Evolutionary conservation across 23 red algal species (phyloP).

Genomic region (Pyropia yezoensis): DNA sequence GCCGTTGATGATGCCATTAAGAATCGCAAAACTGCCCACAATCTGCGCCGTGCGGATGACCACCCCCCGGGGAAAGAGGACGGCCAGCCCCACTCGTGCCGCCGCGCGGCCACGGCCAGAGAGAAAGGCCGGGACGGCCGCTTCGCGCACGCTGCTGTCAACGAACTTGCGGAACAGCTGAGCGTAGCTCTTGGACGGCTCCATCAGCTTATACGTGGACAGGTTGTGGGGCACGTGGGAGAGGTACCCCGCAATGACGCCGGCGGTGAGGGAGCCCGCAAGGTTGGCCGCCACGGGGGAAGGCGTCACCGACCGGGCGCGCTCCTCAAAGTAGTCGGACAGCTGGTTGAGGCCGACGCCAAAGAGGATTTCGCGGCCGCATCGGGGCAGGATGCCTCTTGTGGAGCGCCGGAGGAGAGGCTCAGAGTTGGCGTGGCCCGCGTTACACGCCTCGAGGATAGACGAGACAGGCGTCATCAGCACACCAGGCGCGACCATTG

Average conservation of each 20-base stretch:
- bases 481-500: slow-evolving; percentile 50
- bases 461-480: slow-evolving; percentile 66
- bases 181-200: slow-evolving; percentile 36
- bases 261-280: slow-evolving; percentile 31
- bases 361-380: slow-evolving; percentile 49
- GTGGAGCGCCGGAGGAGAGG: slow-evolving; percentile 8
- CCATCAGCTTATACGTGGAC: slow-evolving; percentile 49
- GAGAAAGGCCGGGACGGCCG: slow-evolving; percentile 3
- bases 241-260: slow-evolving; percentile 47
- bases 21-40: slow-evolving; percentile 59
- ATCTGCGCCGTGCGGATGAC: slow-evolving; percentile 60
- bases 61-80: slow-evolving; percentile 49
- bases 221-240: slow-evolving; percentile 72
- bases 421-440: slow-evolving; percentile 30
- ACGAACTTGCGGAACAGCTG: slow-evolving; percentile 46
- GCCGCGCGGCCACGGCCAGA: not conserved
- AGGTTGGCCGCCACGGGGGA: slow-evolving; percentile 33
- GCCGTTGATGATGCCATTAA: slow-evolving; percentile 42
- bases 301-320: slow-evolving; percentile 12
- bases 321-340: slow-evolving; percentile 60
- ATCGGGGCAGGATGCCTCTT: slow-evolving; percentile 33
- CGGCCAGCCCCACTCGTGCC: slow-evolving; percentile 9
- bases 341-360: slow-evolving; percentile 70
- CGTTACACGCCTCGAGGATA: slow-evolving; percentile 67
- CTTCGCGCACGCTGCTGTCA: slow-evolving; percentile 32